Conservation (phyloP, 2,329 filamentous ascomycete species). For the Diaporthe ampelina region DNA sequence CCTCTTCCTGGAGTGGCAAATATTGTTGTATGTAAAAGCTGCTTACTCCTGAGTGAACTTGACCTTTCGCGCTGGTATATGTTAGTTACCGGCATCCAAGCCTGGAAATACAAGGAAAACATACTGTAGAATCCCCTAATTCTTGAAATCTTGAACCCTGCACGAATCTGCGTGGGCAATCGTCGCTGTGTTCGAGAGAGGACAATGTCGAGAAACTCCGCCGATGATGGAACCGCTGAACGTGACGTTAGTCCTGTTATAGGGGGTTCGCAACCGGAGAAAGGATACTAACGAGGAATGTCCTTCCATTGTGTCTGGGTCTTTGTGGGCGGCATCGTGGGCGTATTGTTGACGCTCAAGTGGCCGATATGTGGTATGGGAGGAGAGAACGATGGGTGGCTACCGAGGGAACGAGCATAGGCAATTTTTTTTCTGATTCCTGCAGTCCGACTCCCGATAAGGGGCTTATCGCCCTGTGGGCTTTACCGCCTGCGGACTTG, state of each 20-base stretch:
- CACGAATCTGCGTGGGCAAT: constrained; percentile 91
- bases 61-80: constrained; percentile 80
- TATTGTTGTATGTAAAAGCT: too few species aligned
- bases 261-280: too few species aligned
- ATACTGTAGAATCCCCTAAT: constrained; percentile 86
- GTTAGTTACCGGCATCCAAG: neutral
- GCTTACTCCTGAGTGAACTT: constrained; percentile 88
- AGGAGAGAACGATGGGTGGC: neutral
- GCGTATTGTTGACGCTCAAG: neutral
- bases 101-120: neutral
- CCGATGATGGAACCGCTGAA: neutral
- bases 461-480: neutral
- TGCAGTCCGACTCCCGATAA: neutral
- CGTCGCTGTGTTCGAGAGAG: constrained; percentile 93
- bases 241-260: too few species aligned
- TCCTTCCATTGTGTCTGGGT: constrained; percentile 41
- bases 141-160: constrained; percentile 95
- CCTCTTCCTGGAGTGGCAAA: too few species aligned
- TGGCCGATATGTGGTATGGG: neutral
- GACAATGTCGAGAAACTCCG: constrained; percentile 96
- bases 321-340: constrained; percentile 38
- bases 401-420: neutral
- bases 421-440: neutral
- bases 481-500: neutral
- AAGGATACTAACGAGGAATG: neutral